Evolutionary conservation across 257 asterid species (phyloP).

Genomic region (Rauvolfia tetraphylla): DNA sequence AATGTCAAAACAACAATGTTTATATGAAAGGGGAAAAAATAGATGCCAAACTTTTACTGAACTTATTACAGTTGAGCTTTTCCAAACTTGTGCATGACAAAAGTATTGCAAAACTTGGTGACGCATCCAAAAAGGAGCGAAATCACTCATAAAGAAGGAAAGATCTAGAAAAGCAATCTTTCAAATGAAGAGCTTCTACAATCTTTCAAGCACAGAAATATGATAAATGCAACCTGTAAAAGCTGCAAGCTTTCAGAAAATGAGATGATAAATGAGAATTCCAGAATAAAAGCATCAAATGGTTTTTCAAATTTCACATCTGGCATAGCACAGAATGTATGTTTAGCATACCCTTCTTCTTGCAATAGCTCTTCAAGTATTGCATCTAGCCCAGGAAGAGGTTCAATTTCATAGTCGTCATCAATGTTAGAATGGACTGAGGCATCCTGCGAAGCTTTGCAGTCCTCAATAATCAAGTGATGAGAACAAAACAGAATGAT

Average conservation of each 20-base stretch:
- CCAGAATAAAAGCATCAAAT: neutral
- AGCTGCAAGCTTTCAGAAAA: neutral
- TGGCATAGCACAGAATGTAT: neutral
- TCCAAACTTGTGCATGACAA: too few species aligned
- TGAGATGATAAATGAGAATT: neutral
- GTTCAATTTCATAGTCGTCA: conserved; percentile 51
- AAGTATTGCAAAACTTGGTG: neutral
- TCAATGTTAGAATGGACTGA: conserved; percentile 29
- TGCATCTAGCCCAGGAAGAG: conserved; percentile 84
- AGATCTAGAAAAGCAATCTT: neutral
- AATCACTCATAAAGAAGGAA: neutral
- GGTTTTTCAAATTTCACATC: neutral
- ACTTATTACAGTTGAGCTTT: too few species aligned
- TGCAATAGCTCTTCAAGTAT: conserved; percentile 70
- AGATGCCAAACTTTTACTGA: neutral
- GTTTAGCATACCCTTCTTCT: conserved; percentile 77
- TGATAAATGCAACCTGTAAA: neutral
- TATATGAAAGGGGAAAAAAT: neutral
- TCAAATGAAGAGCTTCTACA: neutral
- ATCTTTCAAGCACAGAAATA: neutral
- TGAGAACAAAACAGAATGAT: neutral
- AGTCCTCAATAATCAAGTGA: conserved; percentile 11
- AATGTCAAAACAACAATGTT: too few species aligned
- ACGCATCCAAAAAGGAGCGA: neutral
- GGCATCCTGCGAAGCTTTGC: conserved; percentile 42